Evolutionary conservation across 129 eudicot genomes (phyloP), one percentile per base, ranked within the genome.

Genomic region (Silybum marianum): DNA sequence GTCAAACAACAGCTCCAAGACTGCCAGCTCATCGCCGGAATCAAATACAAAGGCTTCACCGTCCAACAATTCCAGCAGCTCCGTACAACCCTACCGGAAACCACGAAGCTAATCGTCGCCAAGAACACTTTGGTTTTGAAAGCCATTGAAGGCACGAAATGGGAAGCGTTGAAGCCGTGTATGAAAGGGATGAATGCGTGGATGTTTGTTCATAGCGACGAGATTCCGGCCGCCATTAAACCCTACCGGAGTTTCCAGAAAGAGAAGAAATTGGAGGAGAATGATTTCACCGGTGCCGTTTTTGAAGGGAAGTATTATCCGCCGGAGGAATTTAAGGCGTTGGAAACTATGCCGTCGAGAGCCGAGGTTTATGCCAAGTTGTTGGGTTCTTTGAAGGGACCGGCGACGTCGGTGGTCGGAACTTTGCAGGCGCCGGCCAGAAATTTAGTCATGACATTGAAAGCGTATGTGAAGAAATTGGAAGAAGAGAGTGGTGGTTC

Each of bases 141-240:
- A 62, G 98, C 98, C 3, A 89, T 95, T 30, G 96, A 95, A 70
- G 92, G 93, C 65, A 95, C 97, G 0, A 39, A 80, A 65, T 95
- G 98, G 98, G 97, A 85, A 46, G 92, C 91, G 0, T 71, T 92
- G 40, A 86, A 92, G 77, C 98, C 98, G 1, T 92, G 98, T 60
- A 95, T 95, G 98, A 92, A 85, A 34, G 98, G 98, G 2, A 92
- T 92, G 97, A 95, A 95, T 24, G 97, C 96, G 16, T 95, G 97
- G 97, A 69, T 95, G 14, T 95, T 95, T 51, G 96, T 95, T 24
- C 98, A 92, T 67, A 85, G 83, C 9, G 98, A 95, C 71, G 98
- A 95, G 71, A 90, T 95, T 26, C 98, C 97, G 1, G 97, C 92
- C 1, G 98, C 97, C 1, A 54, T 95, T 48, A 95, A 95, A 78